Percentiles rank a stretch among this genome's conserved stretches.
Conservation (phyloP, 164 flowering plant species). For the Sedum album region DNA sequence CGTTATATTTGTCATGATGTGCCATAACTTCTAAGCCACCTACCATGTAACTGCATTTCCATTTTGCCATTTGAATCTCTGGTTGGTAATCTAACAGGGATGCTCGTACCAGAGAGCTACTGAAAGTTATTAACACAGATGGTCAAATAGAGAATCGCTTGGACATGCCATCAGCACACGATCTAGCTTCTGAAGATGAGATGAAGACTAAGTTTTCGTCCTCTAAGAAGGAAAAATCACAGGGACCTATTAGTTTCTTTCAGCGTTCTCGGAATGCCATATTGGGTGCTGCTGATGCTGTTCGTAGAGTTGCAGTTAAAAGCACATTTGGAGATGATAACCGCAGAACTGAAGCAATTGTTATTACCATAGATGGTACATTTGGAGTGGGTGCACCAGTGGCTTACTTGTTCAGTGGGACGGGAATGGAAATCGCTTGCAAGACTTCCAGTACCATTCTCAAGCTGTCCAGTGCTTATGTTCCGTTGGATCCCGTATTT, state of each 20-base stretch:
- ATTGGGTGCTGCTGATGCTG: constrained; percentile 98
- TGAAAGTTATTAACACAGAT: constrained; percentile 76
- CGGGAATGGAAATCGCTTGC: constrained; percentile 75
- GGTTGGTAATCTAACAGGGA: constrained; percentile 48
- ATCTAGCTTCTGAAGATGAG: constrained; percentile 59
- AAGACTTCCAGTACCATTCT: constrained; percentile 60
- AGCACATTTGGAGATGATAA: constrained; percentile 68
- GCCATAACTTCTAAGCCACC: too few species aligned
- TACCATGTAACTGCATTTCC: not conserved
- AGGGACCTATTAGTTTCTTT: constrained; percentile 44
- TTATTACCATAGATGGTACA: constrained; percentile 55
- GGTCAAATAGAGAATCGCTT: constrained; percentile 75
- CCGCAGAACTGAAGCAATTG: constrained; percentile 62
- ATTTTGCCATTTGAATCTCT: not conserved
- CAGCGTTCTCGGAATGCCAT: constrained; percentile 94
- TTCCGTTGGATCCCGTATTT: constrained; percentile 58
- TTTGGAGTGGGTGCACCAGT: constrained; percentile 85
- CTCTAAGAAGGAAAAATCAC: constrained; percentile 69
- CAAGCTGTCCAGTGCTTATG: constrained; percentile 68
- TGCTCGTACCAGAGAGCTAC: constrained; percentile 75
- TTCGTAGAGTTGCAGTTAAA: constrained; percentile 77
- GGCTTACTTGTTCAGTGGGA: constrained; percentile 91
- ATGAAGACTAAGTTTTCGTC: constrained; percentile 46
- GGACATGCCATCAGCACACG: constrained; percentile 43
- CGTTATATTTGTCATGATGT: not conserved